Conservation (phyloP, 192 early-diverging fungal genomes). For the Backusella westeae region DNA sequence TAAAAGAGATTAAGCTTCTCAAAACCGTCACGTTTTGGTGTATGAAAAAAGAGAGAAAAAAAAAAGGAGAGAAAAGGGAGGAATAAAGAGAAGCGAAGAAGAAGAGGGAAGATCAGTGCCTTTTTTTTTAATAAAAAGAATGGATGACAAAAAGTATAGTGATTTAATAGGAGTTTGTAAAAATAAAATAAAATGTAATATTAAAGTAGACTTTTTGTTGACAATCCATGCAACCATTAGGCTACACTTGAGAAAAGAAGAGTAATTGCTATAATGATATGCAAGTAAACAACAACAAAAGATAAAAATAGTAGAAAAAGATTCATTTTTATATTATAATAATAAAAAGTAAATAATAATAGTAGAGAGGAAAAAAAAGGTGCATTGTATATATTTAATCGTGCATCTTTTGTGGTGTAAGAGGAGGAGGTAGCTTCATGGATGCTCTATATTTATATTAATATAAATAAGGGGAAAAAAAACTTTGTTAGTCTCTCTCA, state of each 20-base stretch:
- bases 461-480: background rate
- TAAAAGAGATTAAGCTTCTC: background rate
- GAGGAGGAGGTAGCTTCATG: background rate
- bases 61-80: background rate
- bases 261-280: background rate
- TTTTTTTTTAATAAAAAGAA: constrained; percentile 6
- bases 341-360: background rate
- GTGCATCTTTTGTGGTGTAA: constrained; percentile 20
- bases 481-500: background rate
- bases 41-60: constrained; percentile 7
- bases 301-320: background rate
- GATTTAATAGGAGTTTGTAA: constrained; percentile 1
- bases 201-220: background rate
- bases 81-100: background rate
- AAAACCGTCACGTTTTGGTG: background rate
- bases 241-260: background rate
- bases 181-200: background rate
- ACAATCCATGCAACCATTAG: background rate
- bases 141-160: background rate
- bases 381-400: constrained; percentile 2
- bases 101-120: background rate
- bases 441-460: constrained; percentile 9
- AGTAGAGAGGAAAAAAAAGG: background rate
- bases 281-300: constrained; percentile 8
- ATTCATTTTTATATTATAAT: background rate